These are phyloP conservation scores for Spiromastix sp. DNA, from an alignment of 2,329 filamentous ascomycete genomes.

Conservation along the genomic window DNA sequence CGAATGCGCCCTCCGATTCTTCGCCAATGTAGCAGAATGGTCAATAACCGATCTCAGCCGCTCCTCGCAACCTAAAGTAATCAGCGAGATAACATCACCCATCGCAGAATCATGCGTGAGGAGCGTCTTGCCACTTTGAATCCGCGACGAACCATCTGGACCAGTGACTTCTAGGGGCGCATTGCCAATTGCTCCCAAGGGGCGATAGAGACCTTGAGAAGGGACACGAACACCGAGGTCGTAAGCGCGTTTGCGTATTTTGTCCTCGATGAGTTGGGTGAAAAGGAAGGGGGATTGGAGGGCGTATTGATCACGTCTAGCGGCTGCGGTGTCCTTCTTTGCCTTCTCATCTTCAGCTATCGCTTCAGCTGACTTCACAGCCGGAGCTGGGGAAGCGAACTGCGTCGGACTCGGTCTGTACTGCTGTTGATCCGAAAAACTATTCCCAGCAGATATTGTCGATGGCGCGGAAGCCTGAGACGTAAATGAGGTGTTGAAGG, in stretches of 20 bases:
- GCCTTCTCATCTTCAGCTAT: constrained; percentile 43
- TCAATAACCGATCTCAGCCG: constrained; percentile 65
- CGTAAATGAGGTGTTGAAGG: constrained; percentile 30
- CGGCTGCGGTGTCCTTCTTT: constrained; percentile 51
- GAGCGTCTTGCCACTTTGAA: constrained; percentile 58
- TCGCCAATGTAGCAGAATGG: constrained; percentile 61
- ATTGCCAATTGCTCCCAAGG: constrained; percentile 29
- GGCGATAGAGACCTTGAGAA: constrained; percentile 40
- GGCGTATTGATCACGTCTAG: constrained; percentile 57
- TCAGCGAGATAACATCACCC: constrained; percentile 69
- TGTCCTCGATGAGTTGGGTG: constrained; percentile 47
- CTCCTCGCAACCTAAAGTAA: constrained; percentile 76
- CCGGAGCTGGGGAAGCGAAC: constrained; percentile 55
- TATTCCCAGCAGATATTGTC: constrained; percentile 27
- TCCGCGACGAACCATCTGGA: constrained; percentile 52
- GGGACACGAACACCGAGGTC: constrained; percentile 51
- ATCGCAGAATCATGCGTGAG: constrained; percentile 62
- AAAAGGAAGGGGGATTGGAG: constrained; percentile 64
- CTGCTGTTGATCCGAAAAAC: constrained; percentile 46
- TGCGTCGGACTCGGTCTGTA: constrained; percentile 45
- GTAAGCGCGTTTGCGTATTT: constrained; percentile 47
- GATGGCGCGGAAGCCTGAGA: constrained; percentile 33
- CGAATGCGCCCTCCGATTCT: constrained; percentile 63
- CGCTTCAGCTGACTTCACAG: constrained; percentile 18
- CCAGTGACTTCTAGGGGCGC: constrained; percentile 42